Conservation (phyloP, 129 eudicot genomes). For the Tagetes patula region DNA sequence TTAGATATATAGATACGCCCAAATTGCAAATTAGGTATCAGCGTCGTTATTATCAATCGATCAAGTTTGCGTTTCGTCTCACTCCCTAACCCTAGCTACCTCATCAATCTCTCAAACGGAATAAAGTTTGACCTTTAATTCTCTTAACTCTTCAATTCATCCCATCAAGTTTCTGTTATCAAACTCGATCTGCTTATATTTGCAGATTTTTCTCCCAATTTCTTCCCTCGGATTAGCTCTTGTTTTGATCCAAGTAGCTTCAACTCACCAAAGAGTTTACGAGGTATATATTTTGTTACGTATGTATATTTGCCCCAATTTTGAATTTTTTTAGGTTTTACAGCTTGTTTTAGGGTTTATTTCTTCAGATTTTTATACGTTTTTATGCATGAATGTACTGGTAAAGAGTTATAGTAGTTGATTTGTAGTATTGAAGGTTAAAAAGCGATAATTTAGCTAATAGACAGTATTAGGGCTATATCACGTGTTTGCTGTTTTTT, state of each 20-base stretch:
- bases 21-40: constrained; percentile 16
- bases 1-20: constrained; percentile 8
- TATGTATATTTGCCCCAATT: constrained; percentile 17
- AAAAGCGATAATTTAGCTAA: constrained; percentile 3
- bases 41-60: constrained; percentile 24
- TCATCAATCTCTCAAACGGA: too few relatives aligned
- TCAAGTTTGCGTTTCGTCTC: constrained; percentile 16
- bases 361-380: not conserved
- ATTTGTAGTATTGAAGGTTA: not conserved
- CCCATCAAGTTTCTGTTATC: not conserved
- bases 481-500: not conserved
- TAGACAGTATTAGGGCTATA: constrained; percentile 5
- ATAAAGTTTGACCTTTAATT: constrained; percentile 17
- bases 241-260: constrained; percentile 26
- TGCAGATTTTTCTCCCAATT: constrained; percentile 8
- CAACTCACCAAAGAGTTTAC: not conserved
- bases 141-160: constrained; percentile 9
- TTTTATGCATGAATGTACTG: constrained; percentile 8
- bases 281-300: constrained; percentile 14
- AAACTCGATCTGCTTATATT: constrained; percentile 25
- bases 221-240: not conserved
- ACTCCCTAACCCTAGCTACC: constrained; percentile 28
- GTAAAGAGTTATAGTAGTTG: not conserved
- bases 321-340: not conserved
- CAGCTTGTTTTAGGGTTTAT: constrained; percentile 5